Base-by-base conservation (phyloP, 768 basidiomycete species). In the Rhodotorula graminis region DNA sequence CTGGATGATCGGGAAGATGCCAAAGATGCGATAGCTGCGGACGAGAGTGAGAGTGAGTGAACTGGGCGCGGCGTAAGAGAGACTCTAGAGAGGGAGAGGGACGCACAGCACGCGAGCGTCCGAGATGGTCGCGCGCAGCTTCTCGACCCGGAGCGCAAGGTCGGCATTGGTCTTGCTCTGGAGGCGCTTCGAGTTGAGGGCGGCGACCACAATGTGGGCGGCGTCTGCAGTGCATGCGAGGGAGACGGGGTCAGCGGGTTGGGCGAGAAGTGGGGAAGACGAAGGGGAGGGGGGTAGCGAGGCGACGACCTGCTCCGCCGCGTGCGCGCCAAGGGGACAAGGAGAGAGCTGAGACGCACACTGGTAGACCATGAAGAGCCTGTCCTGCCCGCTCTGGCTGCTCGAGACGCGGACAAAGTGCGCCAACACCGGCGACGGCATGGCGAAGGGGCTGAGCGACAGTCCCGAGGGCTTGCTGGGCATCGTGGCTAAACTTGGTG, bases 1-100 rank as follows among this genome's bases (percentile, higher is more conserved):
- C 10, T 52, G 18, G 55, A 78, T 62, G 42, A 78, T 78, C n/a
- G 77, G 75, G 61, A 76, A 73, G 25, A 76, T 40, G 2, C 77
- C 77, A n/a, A 74, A 70, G 60, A 78, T 69, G 27, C 77, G 75
- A 49, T 75, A 75, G 21, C 74, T 75, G 50, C 16, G 10, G 5
- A 10, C 1, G 15, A 18, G 11, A 1, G 16, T 0, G 15, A 33
- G 23, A 44, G 40, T 53, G 23, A 61, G 59, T 49, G 5, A 2
- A 18, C 21, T 14, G 10, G 8, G 3, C 27, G 1, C 2, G 14
- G 31, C 16, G n/a, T n/a, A n/a, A n/a, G n/a, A n/a, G n/a, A n/a
- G 12, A 33, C 19, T 14, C 12, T 37, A 9, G 3, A 25, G 47
- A 8, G 29, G 47, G 3, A 10, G 33, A 0, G 12, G 2, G 11